phyloP scores from a whole-genome alignment of 2,329 filamentous ascomycete genomes.

The Penicillium rolfsii region DNA sequence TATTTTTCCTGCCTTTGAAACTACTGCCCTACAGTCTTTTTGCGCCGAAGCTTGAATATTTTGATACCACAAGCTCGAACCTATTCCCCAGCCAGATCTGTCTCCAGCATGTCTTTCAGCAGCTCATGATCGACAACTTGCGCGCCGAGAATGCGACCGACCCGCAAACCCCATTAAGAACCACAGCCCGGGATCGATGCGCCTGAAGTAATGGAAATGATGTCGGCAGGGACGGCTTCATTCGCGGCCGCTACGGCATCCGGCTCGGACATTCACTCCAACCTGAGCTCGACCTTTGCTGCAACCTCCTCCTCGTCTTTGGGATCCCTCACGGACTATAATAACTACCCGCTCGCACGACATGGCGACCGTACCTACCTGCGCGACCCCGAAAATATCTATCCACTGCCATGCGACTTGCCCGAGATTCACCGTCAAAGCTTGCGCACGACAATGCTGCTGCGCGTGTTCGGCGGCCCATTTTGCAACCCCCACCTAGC shows the following conservation, averaged over 20 bases:
- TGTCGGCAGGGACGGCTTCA: slow-evolving; percentile 34
- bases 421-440: slow-evolving; percentile 86
- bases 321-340: slow-evolving; percentile 43
- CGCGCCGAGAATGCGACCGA: slow-evolving; percentile 35
- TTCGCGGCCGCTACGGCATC: slow-evolving; percentile 34
- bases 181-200: slow-evolving; percentile 24
- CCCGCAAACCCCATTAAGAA: slow-evolving; percentile 24
- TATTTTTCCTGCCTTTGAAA: not conserved
- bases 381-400: slow-evolving; percentile 70
- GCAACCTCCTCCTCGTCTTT: slow-evolving; percentile 43
- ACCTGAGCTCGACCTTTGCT: slow-evolving; percentile 38
- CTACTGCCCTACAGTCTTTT: not conserved
- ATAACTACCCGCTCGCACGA: slow-evolving; percentile 64
- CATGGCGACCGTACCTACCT: slow-evolving; percentile 83
- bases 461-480: slow-evolving; percentile 78
- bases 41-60: not conserved
- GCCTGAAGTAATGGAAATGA: slow-evolving; percentile 36
- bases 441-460: slow-evolving; percentile 77
- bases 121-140: slow-evolving; percentile 26
- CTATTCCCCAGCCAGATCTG: slow-evolving; percentile 3
- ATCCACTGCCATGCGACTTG: slow-evolving; percentile 88
- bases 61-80: slow-evolving; percentile 1
- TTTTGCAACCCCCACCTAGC: slow-evolving; percentile 71
- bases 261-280: slow-evolving; percentile 41
- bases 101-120: slow-evolving; percentile 22